phyloP scores from a whole-genome alignment of 108 stramenopile species.

The Ochromonas danica region DNA sequence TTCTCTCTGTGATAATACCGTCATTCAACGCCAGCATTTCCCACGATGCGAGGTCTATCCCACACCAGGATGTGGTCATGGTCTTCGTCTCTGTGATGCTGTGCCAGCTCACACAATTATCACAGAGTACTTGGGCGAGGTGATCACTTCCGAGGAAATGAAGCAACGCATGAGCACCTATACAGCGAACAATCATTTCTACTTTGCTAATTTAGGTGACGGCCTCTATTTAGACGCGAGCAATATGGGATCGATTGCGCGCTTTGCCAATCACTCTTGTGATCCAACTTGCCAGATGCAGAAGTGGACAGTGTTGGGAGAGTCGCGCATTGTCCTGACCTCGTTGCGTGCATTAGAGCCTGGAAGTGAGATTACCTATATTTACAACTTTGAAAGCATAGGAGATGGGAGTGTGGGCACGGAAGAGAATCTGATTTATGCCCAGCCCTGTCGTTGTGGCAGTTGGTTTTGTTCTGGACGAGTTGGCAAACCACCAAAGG shows the following conservation, averaged over 20 bases:
- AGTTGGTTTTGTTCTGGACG: constrained; percentile 4
- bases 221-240: constrained; percentile 48
- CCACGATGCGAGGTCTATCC: constrained; percentile 44
- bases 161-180: constrained; percentile 40
- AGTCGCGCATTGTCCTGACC: constrained; percentile 44
- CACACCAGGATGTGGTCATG: constrained; percentile 49
- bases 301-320: constrained; percentile 48
- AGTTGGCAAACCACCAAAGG: too few relatives aligned
- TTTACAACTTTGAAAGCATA: not conserved
- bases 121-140: constrained; percentile 53
- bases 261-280: constrained; percentile 59
- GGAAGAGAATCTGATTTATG: not conserved
- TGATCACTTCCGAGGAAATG: constrained; percentile 49
- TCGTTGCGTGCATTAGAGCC: constrained; percentile 12
- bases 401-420: not conserved
- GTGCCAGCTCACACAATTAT: constrained; percentile 42
- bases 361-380: constrained; percentile 38
- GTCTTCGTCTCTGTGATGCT: constrained; percentile 36
- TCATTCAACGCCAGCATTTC: constrained; percentile 45
- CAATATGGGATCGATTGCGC: constrained; percentile 52
- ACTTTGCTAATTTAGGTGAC: constrained; percentile 53
- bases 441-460: constrained; percentile 22
- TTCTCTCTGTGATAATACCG: constrained; percentile 51
- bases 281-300: constrained; percentile 53
- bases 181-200: constrained; percentile 41